Conservation (phyloP, 2,329 filamentous ascomycete genomes). For the Immersiporthe knoxdaviesiana region DNA sequence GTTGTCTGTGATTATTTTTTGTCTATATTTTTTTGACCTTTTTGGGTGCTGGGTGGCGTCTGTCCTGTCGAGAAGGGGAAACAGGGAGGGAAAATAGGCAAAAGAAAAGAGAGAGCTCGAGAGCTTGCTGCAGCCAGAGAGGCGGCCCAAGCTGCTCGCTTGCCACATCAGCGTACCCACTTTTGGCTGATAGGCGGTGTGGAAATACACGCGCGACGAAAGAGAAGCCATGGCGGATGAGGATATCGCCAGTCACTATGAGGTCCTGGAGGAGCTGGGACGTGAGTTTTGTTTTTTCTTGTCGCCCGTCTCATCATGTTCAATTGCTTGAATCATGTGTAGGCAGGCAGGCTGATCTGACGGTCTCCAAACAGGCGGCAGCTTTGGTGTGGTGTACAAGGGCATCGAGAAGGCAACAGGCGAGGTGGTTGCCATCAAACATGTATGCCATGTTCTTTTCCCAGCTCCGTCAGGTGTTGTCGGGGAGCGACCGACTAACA, state of each 20-base stretch:
- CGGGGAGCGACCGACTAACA: constrained; percentile 23
- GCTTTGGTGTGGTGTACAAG: constrained; percentile 96
- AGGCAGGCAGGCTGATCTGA: constrained; percentile 18
- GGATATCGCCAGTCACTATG: constrained; percentile 82
- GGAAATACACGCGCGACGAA: constrained; percentile 1
- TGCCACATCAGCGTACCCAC: constrained; percentile 22
- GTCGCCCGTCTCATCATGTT: not conserved
- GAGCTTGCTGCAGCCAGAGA: constrained; percentile 4
- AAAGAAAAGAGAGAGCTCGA: not conserved
- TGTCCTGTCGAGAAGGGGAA: constrained; percentile 3
- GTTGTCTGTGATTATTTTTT: not conserved
- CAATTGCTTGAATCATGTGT: not conserved
- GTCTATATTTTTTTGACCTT: not conserved
- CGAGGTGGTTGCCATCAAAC: constrained; percentile 94
- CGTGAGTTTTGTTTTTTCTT: constrained; percentile 72
- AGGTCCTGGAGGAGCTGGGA: constrained; percentile 94
- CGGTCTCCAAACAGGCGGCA: constrained; percentile 69
- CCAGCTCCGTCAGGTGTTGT: too few species aligned
- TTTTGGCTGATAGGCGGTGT: constrained; percentile 16
- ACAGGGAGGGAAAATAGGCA: not conserved
- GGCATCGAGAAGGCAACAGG: constrained; percentile 89
- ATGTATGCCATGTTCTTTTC: constrained; percentile 60
- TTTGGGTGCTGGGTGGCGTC: constrained; percentile 5
- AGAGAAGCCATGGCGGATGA: constrained; percentile 55
- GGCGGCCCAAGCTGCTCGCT: constrained; percentile 14